Base-by-base conservation (phyloP, 2,329 filamentous ascomycete species). In the Biscogniauxia marginata region DNA sequence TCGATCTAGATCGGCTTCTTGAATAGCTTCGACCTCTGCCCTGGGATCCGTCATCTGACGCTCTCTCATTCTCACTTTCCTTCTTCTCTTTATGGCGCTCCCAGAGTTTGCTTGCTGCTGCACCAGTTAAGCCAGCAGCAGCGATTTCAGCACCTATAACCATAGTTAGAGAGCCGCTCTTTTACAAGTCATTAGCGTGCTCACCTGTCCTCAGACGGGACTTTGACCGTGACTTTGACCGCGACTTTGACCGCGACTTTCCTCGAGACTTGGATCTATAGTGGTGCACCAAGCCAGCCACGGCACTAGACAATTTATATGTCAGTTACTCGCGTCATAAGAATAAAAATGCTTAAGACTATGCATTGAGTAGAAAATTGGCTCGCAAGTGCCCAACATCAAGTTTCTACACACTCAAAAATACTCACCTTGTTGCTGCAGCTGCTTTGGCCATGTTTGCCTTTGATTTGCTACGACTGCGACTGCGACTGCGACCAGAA, bases 41-140 rank as follows among this genome's bases (percentile, higher is more conserved):
- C 51, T 65, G 65, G 44, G 63, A 69, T 48, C 73, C 71, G 45
- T 73, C 73, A 59, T 71, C 67, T 55, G 65, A 69, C 50, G 71
- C 69, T 44, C 53, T 68, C 48, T 73, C 67, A 46, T 70, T 69
- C 57, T 75, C 73, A 44, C 67, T 71, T 55, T 84, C 81, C 68
- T 85, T 82, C 78, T 85, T 86, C 9, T 85, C 80, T 70, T 84
- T 79, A 62, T 79, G 80, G 49, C 77, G 78, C 70, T 87, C 83
- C 72, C 84, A 87, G 20, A 86, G 66, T 68, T 85, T 85, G 64
- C 80, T 82, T 43, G 84, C 84, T 1, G 82, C 80, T 7, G 84
- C 84, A 48, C 82, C 84, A 20, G 82, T 83, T 4, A 86, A 74
- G 4, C 84, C 84, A 7, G 83, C 83, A 1, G 81, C 84, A 1